Base-by-base conservation (phyloP, 1,284 basidiomycete species). In the Fomitopsis betulina region DNA sequence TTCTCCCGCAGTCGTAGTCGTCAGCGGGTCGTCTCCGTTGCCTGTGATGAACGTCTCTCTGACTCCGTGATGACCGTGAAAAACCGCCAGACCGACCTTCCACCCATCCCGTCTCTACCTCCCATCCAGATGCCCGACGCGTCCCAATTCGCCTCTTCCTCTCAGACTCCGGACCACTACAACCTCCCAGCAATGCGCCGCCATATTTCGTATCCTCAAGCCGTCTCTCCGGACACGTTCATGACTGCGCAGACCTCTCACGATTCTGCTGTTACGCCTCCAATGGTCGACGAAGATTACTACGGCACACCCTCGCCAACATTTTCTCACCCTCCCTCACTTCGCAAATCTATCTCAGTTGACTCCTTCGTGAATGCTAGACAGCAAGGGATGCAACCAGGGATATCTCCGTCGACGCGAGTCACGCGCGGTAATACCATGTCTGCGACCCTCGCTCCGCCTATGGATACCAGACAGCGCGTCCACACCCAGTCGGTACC, bases 341-440 rank as follows among this genome's bases (percentile, higher is more conserved):
- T 89, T 55, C 79, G 85, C 63, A 90, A 90, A 73, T 87, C 87
- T 25, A 72, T 87, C 60, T 91, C 89, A 25, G 86, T 85, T 59
- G 89, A 91, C 70, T 91, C 89, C 9, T 86, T 90, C 69, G 79
- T 82, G 52, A 74, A 73, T 47, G 75, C 78, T 66, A 76, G 73
- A 60, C 79, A 74, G 58, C 49, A 51, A 35, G 75, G 71, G 40
- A 62, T 74, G 52, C 66, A 74, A 59, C 49, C 32, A 21, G 75
- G 71, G 40, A 62, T 74, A 53, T 65, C 71, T 59, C 61, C 70
- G 32, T 59, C 66, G 32, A 70, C 76, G 38, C 75, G 77, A 8
- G 70, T 76, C 23, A 73, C 70, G 21, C 65, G 66, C 56, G 64
- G 65, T 54, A 66, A 65, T 58, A 65, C 66, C 45, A 60, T 65